phyloP scores from a whole-genome alignment of 2,329 filamentous ascomycete genomes.

The Orbilia ellipsospora region DNA sequence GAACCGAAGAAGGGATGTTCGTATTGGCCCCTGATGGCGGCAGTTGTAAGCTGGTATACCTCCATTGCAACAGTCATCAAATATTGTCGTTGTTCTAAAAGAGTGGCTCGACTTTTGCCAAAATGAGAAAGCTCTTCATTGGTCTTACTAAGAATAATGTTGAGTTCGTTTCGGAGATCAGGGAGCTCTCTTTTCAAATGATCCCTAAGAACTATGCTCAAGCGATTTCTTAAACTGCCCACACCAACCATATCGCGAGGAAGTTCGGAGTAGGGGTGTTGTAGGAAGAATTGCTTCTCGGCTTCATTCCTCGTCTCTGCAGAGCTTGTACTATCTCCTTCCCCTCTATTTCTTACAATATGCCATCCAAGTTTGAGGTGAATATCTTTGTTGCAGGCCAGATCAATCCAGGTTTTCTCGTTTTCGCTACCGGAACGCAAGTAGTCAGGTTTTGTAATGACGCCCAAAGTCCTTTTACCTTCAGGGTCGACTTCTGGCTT shows the following conservation, averaged over 20 bases:
- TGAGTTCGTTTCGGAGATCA: constrained; percentile 21
- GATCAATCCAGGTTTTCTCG: constrained; percentile 61
- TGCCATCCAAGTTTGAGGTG: constrained; percentile 66
- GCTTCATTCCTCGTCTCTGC: constrained; percentile 10
- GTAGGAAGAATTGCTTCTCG: constrained; percentile 37
- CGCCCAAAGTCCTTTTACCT: constrained; percentile 67
- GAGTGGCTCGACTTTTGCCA: constrained; percentile 41
- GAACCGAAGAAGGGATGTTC: constrained; percentile 10
- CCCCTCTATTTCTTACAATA: constrained; percentile 67
- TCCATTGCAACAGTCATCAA: constrained; percentile 60
- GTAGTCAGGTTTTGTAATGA: constrained; percentile 70
- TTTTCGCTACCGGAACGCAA: constrained; percentile 62
- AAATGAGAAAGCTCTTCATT: constrained; percentile 5
- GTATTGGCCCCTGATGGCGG: constrained; percentile 58
- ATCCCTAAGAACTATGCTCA: constrained; percentile 12
- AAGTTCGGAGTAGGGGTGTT: constrained; percentile 23
- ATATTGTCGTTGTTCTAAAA: constrained; percentile 57
- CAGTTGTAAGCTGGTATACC: constrained; percentile 60
- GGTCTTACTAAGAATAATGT: constrained; percentile 1
- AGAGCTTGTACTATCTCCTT: constrained; percentile 55
- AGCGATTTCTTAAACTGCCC: constrained; percentile 16
- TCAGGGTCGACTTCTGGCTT: constrained; percentile 60
- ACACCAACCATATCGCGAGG: constrained; percentile 24
- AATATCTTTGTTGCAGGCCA: constrained; percentile 24
- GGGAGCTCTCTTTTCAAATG: constrained; percentile 23